Evolutionary conservation across 2,329 filamentous ascomycete species (phyloP).

Genomic region (Coleophoma crateriformis): DNA sequence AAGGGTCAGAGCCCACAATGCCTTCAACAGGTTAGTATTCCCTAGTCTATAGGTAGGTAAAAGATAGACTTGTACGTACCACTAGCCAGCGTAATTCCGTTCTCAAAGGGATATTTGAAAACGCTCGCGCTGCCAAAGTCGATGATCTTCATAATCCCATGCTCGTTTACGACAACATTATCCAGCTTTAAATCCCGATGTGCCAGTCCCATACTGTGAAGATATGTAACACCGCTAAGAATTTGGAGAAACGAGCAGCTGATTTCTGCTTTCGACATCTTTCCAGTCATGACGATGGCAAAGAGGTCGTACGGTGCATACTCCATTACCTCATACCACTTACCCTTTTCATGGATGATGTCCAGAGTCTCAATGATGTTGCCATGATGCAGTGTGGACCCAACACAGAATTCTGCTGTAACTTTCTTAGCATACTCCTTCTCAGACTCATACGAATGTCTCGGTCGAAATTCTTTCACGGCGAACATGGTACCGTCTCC

Average conservation of each 20-base stretch:
- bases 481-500: conserved; percentile 93
- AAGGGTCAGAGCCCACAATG: conserved; percentile 83
- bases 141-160: conserved; percentile 98
- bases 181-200: conserved; percentile 95
- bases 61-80: conserved; percentile 47
- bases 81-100: conserved; percentile 72
- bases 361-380: conserved; percentile 98
- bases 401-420: conserved; percentile 96
- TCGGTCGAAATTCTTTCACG: conserved; percentile 91
- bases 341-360: conserved; percentile 87
- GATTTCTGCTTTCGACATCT: conserved; percentile 89
- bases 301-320: conserved; percentile 95
- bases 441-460: conserved; percentile 88
- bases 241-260: conserved; percentile 92
- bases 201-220: conserved; percentile 91
- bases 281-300: conserved; percentile 97
- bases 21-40: conserved; percentile 36
- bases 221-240: conserved; percentile 85
- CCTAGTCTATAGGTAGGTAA: background rate
- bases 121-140: conserved; percentile 98
- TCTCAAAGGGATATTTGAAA: conserved; percentile 96
- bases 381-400: conserved; percentile 92
- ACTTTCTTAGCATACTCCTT: conserved; percentile 98
- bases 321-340: conserved; percentile 99
- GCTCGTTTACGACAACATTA: conserved; percentile 94